These are phyloP conservation scores for Escovopsis sp. DNA, from an alignment of 2,329 filamentous ascomycete species.

Conservation along the genomic window DNA sequence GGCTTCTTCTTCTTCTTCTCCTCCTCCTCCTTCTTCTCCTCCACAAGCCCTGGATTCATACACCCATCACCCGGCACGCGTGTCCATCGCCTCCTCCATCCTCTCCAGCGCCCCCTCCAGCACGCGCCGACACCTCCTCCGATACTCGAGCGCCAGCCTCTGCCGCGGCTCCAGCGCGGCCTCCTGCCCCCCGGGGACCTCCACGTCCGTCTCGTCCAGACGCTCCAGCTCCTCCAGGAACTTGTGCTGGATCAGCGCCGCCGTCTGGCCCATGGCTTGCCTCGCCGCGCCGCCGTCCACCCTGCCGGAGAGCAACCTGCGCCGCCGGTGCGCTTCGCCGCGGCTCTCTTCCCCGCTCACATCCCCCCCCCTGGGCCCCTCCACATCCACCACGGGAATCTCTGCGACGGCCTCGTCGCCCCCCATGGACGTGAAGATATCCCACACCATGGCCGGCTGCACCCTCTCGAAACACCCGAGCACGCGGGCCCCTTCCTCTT, in stretches of 20 bases:
- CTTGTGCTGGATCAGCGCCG: conserved; percentile 27
- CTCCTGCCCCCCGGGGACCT: conserved; percentile 24
- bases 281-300: conserved; percentile 14
- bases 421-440: conserved; percentile 27
- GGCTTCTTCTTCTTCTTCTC: no score
- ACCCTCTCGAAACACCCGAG: conserved; percentile 32
- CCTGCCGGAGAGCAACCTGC: conserved; percentile 16
- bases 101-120: conserved; percentile 28
- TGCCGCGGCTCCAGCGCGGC: conserved; percentile 27
- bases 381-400: conserved; percentile 9
- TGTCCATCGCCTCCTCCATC: conserved; percentile 11
- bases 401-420: conserved; percentile 16
- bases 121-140: conserved; percentile 31
- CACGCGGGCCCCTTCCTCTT: conserved; percentile 7
- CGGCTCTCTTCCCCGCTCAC: conserved; percentile 14
- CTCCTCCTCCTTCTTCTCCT: no score
- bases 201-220: conserved; percentile 30
- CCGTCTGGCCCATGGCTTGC: conserved; percentile 17
- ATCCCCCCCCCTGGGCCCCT: conserved; percentile 1
- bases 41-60: no score
- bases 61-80: no score
- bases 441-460: conserved; percentile 36
- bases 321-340: conserved; percentile 2
- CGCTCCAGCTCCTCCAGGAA: conserved; percentile 27
- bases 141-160: conserved; percentile 31